Evolutionary conservation across 352 stramenopile genomes (phyloP).

Genomic region (Stramenopiles sp.): DNA sequence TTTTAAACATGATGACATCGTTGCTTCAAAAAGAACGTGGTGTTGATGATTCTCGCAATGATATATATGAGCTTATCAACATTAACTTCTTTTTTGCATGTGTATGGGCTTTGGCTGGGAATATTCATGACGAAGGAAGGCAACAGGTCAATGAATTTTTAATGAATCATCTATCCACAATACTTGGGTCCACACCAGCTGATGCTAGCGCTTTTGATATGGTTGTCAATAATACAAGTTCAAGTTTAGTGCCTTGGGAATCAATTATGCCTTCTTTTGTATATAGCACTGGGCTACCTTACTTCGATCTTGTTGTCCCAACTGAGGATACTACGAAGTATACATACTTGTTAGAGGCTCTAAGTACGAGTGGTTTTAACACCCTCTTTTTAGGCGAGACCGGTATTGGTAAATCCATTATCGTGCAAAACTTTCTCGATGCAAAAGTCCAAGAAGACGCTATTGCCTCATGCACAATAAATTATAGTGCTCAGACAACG

Average conservation of each 20-base stretch:
- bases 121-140: slow-evolving; percentile 50
- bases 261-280: slow-evolving; percentile 62
- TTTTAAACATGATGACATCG: slow-evolving; percentile 56
- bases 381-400: slow-evolving; percentile 69
- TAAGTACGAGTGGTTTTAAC: slow-evolving; percentile 51
- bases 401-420: slow-evolving; percentile 73
- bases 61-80: slow-evolving; percentile 37
- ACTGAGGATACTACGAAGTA: slow-evolving; percentile 82
- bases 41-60: slow-evolving; percentile 28
- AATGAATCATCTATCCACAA: background rate
- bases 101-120: slow-evolving; percentile 56
- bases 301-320: slow-evolving; percentile 81
- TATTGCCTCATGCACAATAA: slow-evolving; percentile 59
- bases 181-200: background rate
- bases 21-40: slow-evolving; percentile 24
- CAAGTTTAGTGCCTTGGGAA: slow-evolving; percentile 54
- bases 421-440: slow-evolving; percentile 66
- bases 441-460: slow-evolving; percentile 53
- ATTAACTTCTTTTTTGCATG: slow-evolving; percentile 67
- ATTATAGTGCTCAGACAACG: slow-evolving; percentile 64
- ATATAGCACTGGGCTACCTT: slow-evolving; percentile 53
- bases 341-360: slow-evolving; percentile 62
- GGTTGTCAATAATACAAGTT: slow-evolving; percentile 44
- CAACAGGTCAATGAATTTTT: background rate
- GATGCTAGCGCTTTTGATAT: slow-evolving; percentile 37